A percentile compares a stretch with the other conserved stretches of the same genome.
These are phyloP conservation scores for Solanum chacoense DNA, from an alignment of 305 asterid genomes.

Conservation along the genomic window DNA sequence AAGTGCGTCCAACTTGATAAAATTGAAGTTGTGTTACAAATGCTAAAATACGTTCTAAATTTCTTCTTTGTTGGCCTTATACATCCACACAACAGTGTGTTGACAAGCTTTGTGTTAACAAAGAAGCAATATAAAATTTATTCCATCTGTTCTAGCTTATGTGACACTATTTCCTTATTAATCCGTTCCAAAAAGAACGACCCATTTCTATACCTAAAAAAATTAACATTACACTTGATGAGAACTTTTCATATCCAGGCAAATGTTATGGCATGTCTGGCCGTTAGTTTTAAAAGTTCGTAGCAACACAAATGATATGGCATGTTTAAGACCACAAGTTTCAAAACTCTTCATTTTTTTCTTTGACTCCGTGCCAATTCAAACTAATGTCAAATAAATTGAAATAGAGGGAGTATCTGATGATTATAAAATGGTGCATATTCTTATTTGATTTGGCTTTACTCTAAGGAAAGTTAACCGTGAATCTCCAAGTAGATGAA, in stretches of 20 bases:
- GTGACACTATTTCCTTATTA: background rate
- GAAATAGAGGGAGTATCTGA: background rate
- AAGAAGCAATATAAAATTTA: background rate
- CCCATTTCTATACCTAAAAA: background rate
- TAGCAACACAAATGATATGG: background rate
- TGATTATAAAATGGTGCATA: background rate
- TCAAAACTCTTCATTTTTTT: background rate
- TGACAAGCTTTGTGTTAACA: background rate
- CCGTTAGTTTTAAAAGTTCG: background rate
- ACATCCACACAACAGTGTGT: background rate
- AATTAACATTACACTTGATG: background rate
- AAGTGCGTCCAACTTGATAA: background rate
- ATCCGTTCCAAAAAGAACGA: background rate
- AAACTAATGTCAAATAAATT: background rate
- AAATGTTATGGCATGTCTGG: background rate
- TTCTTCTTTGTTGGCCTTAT: background rate
- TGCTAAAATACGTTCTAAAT: background rate
- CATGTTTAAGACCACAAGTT: background rate
- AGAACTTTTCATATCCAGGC: background rate
- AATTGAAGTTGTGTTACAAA: background rate
- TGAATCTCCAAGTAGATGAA: constrained; percentile 2
- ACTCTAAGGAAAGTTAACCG: background rate
- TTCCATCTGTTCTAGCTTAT: background rate
- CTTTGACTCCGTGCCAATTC: background rate
- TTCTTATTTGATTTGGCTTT: background rate